phyloP scores from a whole-genome alignment of 305 asterid species.

The Fraxinus paxiana region DNA sequence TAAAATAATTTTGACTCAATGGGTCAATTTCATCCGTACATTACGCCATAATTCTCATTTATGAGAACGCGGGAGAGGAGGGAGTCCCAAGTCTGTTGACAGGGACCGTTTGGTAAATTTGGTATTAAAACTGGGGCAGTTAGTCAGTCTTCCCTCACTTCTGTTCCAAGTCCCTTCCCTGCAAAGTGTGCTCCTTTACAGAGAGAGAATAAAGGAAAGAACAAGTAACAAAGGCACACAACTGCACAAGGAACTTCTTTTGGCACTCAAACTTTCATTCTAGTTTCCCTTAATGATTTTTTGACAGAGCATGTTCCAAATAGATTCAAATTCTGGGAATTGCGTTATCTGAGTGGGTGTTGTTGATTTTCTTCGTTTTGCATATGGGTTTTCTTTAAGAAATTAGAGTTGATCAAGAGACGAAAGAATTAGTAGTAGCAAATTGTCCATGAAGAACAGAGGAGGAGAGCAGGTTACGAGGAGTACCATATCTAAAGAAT shows the following conservation, averaged over 20 bases:
- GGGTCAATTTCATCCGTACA: background rate
- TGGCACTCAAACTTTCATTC: conserved; percentile 16
- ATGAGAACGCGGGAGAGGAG: background rate
- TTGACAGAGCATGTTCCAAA: conserved; percentile 19
- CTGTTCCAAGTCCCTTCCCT: conserved; percentile 80
- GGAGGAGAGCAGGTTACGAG: conserved; percentile 57
- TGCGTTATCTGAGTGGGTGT: background rate
- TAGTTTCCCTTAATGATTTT: conserved; percentile 19
- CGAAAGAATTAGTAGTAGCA: background rate
- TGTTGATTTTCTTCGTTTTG: background rate
- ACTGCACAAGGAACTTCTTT: conserved; percentile 24
- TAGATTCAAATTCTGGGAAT: conserved; percentile 20
- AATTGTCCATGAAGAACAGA: conserved; percentile 55
- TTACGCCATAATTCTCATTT: background rate
- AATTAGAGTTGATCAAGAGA: background rate
- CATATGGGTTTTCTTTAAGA: conserved; percentile 36
- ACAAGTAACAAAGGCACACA: conserved; percentile 33
- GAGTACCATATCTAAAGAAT: conserved; percentile 45
- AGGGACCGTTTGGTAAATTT: conserved; percentile 62
- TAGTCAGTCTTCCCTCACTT: conserved; percentile 65
- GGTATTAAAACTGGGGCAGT: conserved; percentile 36
- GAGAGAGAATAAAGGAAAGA: conserved; percentile 34
- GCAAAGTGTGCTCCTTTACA: conserved; percentile 59
- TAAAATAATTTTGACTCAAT: background rate
- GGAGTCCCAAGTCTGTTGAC: conserved; percentile 21